Base-by-base conservation (phyloP, 352 stramenopile genomes). In the Pythium apleroticum region DNA sequence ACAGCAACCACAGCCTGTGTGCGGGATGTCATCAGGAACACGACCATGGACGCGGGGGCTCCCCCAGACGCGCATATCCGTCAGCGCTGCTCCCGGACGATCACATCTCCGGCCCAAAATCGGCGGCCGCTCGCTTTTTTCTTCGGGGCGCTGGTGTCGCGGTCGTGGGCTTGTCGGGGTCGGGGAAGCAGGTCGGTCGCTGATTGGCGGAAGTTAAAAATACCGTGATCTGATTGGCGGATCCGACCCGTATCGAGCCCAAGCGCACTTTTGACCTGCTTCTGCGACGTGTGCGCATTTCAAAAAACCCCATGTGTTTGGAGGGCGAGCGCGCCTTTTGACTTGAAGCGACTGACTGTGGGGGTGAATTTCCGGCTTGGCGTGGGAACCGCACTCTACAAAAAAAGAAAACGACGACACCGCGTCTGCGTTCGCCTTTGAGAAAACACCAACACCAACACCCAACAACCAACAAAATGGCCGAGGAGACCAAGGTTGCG, bases 401-500 rank as follows among this genome's bases (percentile, higher is more conserved):
- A 66, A 66, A 63, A 59, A 59, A 37, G 28, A 57, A 43, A 66
- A 60, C 65, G 35, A 57, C n/a, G 31, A 48, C 25, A 58, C 19
- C 49, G 20, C 28, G 43, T 50, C 28, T 50, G 41, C 41, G 22
- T 25, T 50, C 30, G 30, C 30, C 30, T 5, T 33, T 33, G 30
- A 33, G 30, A 33, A 33, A 28, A 30, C 33, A 43, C 22, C 17
- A 63, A 50, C 39, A 19, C 33, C 33, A 24, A 10, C 27, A 35
- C 56, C 56, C 30, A 52, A 22, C 25, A 11, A 28, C 14, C 46
- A 30, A 27, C 39, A 28, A 19, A 28, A 72, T 72, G 65, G 65
- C 72, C 10, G 80, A 87, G n/a, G 80, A 89, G 68, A 63, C 69
- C 53, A 89, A 89, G 73, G 66, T 76, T 37, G 73, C 71, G 50